Evolutionary conservation across 345 rosid species (phyloP).

Genomic region (Abelmoschus esculentus): DNA sequence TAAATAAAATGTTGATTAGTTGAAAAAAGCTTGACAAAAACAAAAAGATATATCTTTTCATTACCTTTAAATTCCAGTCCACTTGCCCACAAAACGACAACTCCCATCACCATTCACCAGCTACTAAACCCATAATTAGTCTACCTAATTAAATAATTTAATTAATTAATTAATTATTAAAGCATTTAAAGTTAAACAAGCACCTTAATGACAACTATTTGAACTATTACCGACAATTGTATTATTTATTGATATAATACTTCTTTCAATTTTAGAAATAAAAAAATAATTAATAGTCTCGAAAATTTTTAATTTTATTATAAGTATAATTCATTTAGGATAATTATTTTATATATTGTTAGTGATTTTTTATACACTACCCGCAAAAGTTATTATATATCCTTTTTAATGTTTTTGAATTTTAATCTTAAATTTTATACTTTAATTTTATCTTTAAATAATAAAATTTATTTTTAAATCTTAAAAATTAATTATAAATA

Average conservation of each 20-base stretch:
- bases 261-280: not conserved
- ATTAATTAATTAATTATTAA: not conserved
- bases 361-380: too few species aligned
- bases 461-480: too few species aligned
- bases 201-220: not conserved
- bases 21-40: not conserved
- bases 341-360: not conserved
- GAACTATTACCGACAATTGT: not conserved
- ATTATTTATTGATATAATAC: not conserved
- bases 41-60: not conserved
- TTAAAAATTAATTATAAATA: too few species aligned
- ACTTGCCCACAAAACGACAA: not conserved
- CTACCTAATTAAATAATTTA: not conserved
- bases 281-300: not conserved
- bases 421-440: too few species aligned
- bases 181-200: not conserved
- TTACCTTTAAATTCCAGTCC: conserved; percentile 6
- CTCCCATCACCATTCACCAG: not conserved
- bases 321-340: not conserved
- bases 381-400: too few species aligned
- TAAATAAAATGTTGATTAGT: too few species aligned
- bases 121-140: not conserved
- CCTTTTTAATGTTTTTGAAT: too few species aligned
- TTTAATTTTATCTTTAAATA: too few species aligned
- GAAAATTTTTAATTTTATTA: too few species aligned